Conservation (phyloP, 1,284 basidiomycete genomes). For the Binderoboletus segoi region DNA sequence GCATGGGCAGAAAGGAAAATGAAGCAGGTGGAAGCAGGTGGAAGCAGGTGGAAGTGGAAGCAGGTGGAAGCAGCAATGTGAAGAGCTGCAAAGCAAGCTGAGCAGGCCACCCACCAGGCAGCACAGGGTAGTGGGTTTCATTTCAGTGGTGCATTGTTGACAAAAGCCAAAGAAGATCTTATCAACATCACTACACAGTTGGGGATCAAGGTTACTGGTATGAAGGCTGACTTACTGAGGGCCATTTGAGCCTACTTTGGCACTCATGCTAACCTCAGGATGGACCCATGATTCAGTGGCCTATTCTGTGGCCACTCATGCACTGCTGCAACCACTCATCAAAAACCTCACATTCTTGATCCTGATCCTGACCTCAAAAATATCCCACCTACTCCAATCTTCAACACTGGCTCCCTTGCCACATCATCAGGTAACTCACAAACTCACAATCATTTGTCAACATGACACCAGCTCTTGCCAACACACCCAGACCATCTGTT, state of each 20-base stretch:
- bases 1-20: no score
- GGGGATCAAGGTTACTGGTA: background rate
- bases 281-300: background rate
- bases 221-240: background rate
- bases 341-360: background rate
- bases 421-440: no score
- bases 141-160: background rate
- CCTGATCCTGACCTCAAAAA: background rate
- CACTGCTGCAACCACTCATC: no score
- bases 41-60: no score
- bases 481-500: no score
- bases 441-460: no score
- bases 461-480: no score
- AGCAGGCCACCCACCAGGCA: background rate
- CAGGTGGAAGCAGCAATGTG: no score
- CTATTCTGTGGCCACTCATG: background rate
- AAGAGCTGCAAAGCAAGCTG: no score
- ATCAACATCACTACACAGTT: no score
- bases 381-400: no score
- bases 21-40: no score
- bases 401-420: background rate
- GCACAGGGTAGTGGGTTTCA: background rate
- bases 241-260: background rate
- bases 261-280: background rate
- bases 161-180: background rate